phyloP scores from a whole-genome alignment of 305 asterid species.

The Fraxinus dipetala region DNA sequence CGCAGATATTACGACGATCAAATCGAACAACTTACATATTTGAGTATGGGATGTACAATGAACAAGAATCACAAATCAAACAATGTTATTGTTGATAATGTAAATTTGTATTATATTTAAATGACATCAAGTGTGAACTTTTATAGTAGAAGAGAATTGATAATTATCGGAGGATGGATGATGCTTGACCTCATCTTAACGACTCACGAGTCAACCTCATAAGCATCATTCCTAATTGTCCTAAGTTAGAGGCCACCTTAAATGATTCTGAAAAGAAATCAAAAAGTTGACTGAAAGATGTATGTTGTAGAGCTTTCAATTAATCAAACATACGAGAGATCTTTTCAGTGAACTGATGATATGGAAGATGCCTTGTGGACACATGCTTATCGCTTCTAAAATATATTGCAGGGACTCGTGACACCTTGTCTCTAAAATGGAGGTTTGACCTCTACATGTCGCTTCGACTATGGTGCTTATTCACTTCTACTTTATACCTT shows the following conservation, averaged over 20 bases:
- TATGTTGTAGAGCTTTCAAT: too few relatives aligned
- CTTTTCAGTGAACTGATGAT: background rate
- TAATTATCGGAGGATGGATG: background rate
- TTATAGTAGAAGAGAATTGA: too few relatives aligned
- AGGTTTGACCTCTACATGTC: background rate
- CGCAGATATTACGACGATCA: background rate
- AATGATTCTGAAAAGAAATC: background rate
- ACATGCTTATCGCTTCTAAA: background rate
- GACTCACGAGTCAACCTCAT: background rate
- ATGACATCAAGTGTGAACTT: background rate
- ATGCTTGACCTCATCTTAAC: too few relatives aligned
- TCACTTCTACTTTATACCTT: background rate
- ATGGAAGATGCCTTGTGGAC: background rate
- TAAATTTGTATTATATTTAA: too few relatives aligned
- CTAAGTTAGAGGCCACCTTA: background rate
- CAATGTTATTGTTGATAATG: too few relatives aligned
- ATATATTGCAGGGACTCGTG: background rate
- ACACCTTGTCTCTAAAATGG: background rate
- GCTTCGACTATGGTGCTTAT: background rate
- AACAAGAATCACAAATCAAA: background rate
- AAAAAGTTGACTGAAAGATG: background rate
- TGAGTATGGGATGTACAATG: background rate
- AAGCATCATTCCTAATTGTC: background rate
- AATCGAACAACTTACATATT: too few relatives aligned
- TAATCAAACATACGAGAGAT: too few relatives aligned